phyloP scores from a whole-genome alignment of 306 rosid genomes.

The Dalbergia cochinchinensis region DNA sequence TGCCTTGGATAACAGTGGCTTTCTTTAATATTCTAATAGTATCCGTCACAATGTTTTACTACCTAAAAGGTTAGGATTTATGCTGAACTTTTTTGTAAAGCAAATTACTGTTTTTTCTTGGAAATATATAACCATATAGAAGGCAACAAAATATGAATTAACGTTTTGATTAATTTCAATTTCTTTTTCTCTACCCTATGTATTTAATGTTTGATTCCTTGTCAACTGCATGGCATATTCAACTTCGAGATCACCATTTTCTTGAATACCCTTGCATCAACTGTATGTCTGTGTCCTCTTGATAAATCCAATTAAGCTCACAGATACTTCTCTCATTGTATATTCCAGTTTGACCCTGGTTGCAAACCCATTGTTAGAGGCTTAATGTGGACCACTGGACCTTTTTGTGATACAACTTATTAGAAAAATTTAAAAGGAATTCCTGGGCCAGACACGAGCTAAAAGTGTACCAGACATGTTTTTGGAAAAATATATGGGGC shows the following conservation, averaged over 20 bases:
- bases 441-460: not conserved
- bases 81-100: slow-evolving; percentile 22
- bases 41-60: slow-evolving; percentile 86
- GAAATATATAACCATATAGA: slow-evolving; percentile 1
- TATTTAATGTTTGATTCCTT: slow-evolving; percentile 9
- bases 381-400: not conserved
- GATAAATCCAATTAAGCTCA: slow-evolving; percentile 22
- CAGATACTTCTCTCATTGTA: not conserved
- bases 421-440: not conserved
- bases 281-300: slow-evolving; percentile 14
- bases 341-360: not conserved
- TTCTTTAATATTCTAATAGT: slow-evolving; percentile 77
- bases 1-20: slow-evolving; percentile 96
- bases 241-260: slow-evolving; percentile 10
- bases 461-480: not conserved
- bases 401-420: not conserved
- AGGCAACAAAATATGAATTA: slow-evolving; percentile 10
- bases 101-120: slow-evolving; percentile 4
- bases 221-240: slow-evolving; percentile 17
- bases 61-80: slow-evolving; percentile 82
- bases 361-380: not conserved
- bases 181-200: slow-evolving; percentile 13
- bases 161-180: not conserved
- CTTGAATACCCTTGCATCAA: slow-evolving; percentile 19
- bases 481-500: slow-evolving; percentile 2